Evolutionary conservation across 164 flowering plant genomes (phyloP).

Genomic region (Chloranthus sessilifolius): DNA sequence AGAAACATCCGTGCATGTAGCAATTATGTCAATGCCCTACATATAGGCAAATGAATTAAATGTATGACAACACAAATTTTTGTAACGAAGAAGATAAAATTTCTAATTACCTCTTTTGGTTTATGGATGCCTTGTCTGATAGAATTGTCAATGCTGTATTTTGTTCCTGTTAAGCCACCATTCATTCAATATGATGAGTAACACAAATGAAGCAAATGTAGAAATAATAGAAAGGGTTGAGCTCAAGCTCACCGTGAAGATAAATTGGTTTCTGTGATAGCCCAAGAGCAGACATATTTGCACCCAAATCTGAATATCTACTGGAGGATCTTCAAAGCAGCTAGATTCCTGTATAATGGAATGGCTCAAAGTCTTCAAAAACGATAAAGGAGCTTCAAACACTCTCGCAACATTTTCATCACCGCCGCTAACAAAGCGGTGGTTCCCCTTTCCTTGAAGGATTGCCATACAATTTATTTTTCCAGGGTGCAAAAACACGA

Average conservation of each 20-base stretch:
- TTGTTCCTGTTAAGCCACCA: too few relatives aligned
- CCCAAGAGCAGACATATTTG: conserved; percentile 99
- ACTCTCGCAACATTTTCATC: conserved; percentile 98
- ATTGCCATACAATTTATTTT: conserved; percentile 63
- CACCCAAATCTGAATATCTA: conserved; percentile 77
- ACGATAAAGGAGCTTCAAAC: conserved; percentile 92
- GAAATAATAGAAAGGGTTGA: too few relatives aligned
- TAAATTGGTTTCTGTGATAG: conserved; percentile 94
- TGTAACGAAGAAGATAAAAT: too few relatives aligned
- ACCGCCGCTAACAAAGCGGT: conserved; percentile 92
- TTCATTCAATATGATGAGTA: too few relatives aligned
- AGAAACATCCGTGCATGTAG: too few relatives aligned
- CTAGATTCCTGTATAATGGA: conserved; percentile 32
- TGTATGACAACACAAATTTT: too few relatives aligned
- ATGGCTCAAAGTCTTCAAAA: conserved; percentile 70
- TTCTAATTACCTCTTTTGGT: too few relatives aligned
- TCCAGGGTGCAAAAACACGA: conserved; percentile 84
- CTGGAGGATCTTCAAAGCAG: conserved; percentile 41
- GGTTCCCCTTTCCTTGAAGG: conserved; percentile 78
- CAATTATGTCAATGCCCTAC: too few relatives aligned
- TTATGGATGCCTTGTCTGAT: too few relatives aligned
- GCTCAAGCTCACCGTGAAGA: conserved; percentile 46
- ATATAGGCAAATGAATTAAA: too few relatives aligned
- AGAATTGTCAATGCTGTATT: too few relatives aligned
- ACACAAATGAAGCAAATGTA: too few relatives aligned